Percentiles rank a stretch among this genome's conserved stretches.
Conservation (phyloP, 257 asterid species). For the Petunia secreta region DNA sequence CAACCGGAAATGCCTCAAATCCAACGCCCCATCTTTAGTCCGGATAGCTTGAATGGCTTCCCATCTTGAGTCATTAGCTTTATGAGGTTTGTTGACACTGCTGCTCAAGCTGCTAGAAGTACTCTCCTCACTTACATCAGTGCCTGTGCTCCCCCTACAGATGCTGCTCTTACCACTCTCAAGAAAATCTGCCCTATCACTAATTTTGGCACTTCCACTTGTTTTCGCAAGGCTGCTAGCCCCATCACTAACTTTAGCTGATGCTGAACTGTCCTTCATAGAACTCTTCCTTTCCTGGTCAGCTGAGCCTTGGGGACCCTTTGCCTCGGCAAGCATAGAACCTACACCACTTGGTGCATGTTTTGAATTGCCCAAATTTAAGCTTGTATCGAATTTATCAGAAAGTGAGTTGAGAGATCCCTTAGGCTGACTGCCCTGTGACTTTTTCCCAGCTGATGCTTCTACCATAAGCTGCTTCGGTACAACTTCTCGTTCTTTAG, state of each 20-base stretch:
- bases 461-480: conserved; percentile 39
- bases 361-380: conserved; percentile 49
- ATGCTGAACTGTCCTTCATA: conserved; percentile 47
- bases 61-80: conserved; percentile 76
- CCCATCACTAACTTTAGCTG: conserved; percentile 60
- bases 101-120: conserved; percentile 78
- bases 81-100: conserved; percentile 75
- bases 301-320: conserved; percentile 29
- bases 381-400: conserved; percentile 52
- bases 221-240: conserved; percentile 55
- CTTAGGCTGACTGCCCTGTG: conserved; percentile 33
- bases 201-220: conserved; percentile 58
- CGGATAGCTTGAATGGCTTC: conserved; percentile 78
- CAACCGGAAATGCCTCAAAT: conserved; percentile 74
- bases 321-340: background rate
- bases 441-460: conserved; percentile 32
- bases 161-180: conserved; percentile 90
- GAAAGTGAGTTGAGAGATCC: conserved; percentile 44
- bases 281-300: conserved; percentile 45
- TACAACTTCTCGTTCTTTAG: conserved; percentile 40
- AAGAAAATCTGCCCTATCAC: conserved; percentile 57
- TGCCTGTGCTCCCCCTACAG: conserved; percentile 85
- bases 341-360: conserved; percentile 27
- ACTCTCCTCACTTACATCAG: conserved; percentile 76
- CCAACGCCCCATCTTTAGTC: conserved; percentile 63